Conservation (phyloP, 2,329 filamentous ascomycete genomes). For the Lomentospora prolificans region DNA sequence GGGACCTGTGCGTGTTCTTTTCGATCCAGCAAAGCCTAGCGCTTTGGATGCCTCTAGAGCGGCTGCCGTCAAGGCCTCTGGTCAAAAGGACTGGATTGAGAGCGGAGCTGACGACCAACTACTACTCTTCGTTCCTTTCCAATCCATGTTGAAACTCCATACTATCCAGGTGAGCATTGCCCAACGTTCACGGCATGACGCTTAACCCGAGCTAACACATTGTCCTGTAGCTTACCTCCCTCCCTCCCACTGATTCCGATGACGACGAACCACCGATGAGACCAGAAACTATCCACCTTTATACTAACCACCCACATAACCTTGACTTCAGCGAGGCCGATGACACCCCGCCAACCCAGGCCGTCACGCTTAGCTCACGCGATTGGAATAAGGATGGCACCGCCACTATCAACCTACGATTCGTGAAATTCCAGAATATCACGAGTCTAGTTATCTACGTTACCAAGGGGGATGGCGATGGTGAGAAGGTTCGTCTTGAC, state of each 20-base stretch:
- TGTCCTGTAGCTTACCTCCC: slow-evolving; percentile 65
- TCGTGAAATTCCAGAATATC: slow-evolving; percentile 96
- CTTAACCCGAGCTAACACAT: neutral
- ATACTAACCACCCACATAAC: slow-evolving; percentile 79
- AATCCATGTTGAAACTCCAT: slow-evolving; percentile 80
- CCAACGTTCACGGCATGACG: neutral
- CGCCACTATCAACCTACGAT: slow-evolving; percentile 64
- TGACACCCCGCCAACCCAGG: slow-evolving; percentile 71
- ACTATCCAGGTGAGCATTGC: slow-evolving; percentile 50
- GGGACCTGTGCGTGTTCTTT: slow-evolving; percentile 63
- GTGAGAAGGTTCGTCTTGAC: slow-evolving; percentile 79
- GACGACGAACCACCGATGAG: slow-evolving; percentile 69
- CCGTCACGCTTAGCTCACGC: slow-evolving; percentile 58
- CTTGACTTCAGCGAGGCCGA: slow-evolving; percentile 94
- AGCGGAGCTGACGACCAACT: slow-evolving; percentile 96
- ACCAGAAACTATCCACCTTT: slow-evolving; percentile 75
- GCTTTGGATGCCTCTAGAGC: slow-evolving; percentile 48
- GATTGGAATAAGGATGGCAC: slow-evolving; percentile 81
- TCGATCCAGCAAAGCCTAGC: slow-evolving; percentile 59
- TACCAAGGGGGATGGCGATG: slow-evolving; percentile 70
- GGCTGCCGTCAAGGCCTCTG: slow-evolving; percentile 18
- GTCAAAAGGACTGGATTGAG: slow-evolving; percentile 73
- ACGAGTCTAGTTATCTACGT: slow-evolving; percentile 81
- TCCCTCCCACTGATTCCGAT: slow-evolving; percentile 46
- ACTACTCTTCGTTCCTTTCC: slow-evolving; percentile 86